Percentiles rank a stretch among this genome's conserved stretches.
Conservation (phyloP, 1,284 basidiomycete species). For the Lentinula novae-zelandiae region DNA sequence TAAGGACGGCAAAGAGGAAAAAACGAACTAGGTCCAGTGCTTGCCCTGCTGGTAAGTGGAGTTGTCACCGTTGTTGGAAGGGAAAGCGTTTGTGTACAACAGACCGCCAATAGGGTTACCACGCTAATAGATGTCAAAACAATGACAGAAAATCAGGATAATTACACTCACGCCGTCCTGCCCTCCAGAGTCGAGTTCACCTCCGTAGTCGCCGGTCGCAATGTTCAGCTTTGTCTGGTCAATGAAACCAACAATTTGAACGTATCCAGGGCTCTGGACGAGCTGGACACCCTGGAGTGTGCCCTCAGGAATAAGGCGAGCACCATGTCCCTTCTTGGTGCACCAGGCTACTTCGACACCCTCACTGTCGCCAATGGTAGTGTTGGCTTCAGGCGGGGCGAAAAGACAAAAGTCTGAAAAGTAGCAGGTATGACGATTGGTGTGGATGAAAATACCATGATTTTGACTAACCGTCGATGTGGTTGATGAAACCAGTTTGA, state of each 20-base stretch:
- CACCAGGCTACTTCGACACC: slow-evolving; percentile 63
- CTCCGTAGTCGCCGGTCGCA: slow-evolving; percentile 52
- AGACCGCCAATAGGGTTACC: slow-evolving; percentile 65
- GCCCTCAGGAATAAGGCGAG: slow-evolving; percentile 53
- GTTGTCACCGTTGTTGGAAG: slow-evolving; percentile 31
- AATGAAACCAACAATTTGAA: slow-evolving; percentile 60
- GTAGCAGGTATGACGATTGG: not conserved
- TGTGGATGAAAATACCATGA: not conserved
- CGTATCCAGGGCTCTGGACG: slow-evolving; percentile 57
- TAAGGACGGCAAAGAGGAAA: not conserved
- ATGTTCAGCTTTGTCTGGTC: slow-evolving; percentile 62
- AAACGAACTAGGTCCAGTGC: slow-evolving; percentile 56
- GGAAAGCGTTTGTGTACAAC: slow-evolving; percentile 57
- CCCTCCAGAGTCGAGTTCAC: slow-evolving; percentile 69
- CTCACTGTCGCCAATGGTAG: slow-evolving; percentile 55
- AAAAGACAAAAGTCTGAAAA: slow-evolving; percentile 29
- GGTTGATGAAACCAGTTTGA: slow-evolving; percentile 36
- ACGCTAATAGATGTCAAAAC: slow-evolving; percentile 32
- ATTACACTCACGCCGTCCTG: slow-evolving; percentile 43
- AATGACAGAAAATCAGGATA: not conserved
- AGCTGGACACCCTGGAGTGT: slow-evolving; percentile 49
- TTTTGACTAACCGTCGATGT: slow-evolving; percentile 22
- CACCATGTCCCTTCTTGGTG: slow-evolving; percentile 48
- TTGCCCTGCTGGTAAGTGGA: slow-evolving; percentile 45
- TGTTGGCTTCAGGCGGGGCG: slow-evolving; percentile 42